These are phyloP conservation scores for Colletotrichum spinosum DNA, from an alignment of 2,329 filamentous ascomycete species.

Conservation along the genomic window DNA sequence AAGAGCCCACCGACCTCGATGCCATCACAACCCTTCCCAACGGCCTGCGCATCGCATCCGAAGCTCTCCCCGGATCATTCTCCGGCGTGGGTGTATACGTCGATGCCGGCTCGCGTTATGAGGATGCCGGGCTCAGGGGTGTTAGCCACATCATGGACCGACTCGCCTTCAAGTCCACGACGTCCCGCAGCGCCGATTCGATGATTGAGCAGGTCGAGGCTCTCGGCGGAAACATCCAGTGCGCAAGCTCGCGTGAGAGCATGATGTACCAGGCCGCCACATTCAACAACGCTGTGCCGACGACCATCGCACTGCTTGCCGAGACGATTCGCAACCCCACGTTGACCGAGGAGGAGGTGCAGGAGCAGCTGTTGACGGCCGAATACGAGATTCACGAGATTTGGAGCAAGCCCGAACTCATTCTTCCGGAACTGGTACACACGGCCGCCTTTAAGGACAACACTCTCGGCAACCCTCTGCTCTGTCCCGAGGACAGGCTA, in stretches of 20 bases:
- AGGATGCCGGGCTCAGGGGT: conserved; percentile 85
- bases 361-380: conserved; percentile 88
- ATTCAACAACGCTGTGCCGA: conserved; percentile 92
- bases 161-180: conserved; percentile 92
- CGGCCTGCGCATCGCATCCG: conserved; percentile 93
- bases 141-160: conserved; percentile 97
- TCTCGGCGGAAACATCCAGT: conserved; percentile 95
- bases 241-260: conserved; percentile 92
- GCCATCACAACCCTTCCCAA: conserved; percentile 90
- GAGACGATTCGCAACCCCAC: conserved; percentile 91
- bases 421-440: conserved; percentile 93
- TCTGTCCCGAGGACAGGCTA: conserved; percentile 90
- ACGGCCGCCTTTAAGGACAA: conserved; percentile 97
- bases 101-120: conserved; percentile 94
- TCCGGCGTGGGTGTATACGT: conserved; percentile 96
- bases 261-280: conserved; percentile 99
- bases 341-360: conserved; percentile 88
- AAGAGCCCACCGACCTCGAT: conserved; percentile 86
- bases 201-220: conserved; percentile 91
- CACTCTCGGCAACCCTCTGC: conserved; percentile 90
- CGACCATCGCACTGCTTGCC: conserved; percentile 84
- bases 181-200: conserved; percentile 77
- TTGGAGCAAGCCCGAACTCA: conserved; percentile 96
- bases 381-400: conserved; percentile 96
- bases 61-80: conserved; percentile 94